phyloP scores from a whole-genome alignment of 441 rosid species.

The Brassica hybrid region DNA sequence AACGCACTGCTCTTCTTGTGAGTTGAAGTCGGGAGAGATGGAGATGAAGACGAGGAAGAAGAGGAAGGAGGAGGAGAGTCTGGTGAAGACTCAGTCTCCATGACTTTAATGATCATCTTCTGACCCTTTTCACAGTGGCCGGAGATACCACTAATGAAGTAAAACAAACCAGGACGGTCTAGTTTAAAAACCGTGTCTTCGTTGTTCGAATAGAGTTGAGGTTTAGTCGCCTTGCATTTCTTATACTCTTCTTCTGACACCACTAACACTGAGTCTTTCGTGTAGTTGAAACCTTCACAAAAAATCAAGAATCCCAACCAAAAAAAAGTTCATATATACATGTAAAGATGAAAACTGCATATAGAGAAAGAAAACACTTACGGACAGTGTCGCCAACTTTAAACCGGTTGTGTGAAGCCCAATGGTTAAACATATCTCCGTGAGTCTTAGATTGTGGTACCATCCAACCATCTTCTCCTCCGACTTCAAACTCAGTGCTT shows the following conservation, averaged over 20 bases:
- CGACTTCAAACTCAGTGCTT: constrained; percentile 56
- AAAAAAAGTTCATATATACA: not conserved
- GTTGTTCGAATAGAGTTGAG: constrained; percentile 77
- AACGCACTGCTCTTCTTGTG: constrained; percentile 38
- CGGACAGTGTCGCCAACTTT: constrained; percentile 67
- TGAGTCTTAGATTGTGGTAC: constrained; percentile 48
- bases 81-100: constrained; percentile 39
- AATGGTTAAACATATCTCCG: constrained; percentile 57
- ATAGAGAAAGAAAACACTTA: constrained; percentile 41
- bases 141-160: constrained; percentile 79
- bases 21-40: constrained; percentile 23
- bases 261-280: constrained; percentile 76
- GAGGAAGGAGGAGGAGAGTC: constrained; percentile 18
- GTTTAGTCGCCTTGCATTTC: constrained; percentile 73
- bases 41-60: not conserved
- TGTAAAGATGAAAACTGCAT: not conserved
- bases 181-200: constrained; percentile 62
- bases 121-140: constrained; percentile 83
- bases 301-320: not conserved
- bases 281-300: constrained; percentile 68
- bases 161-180: constrained; percentile 65
- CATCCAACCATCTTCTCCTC: constrained; percentile 65
- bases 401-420: constrained; percentile 90
- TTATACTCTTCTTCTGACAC: constrained; percentile 73
- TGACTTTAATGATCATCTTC: constrained; percentile 78